Evolutionary conservation across 495 filamentous ascomycete species (phyloP).

Genomic region (Aspergillus nanangensis): DNA sequence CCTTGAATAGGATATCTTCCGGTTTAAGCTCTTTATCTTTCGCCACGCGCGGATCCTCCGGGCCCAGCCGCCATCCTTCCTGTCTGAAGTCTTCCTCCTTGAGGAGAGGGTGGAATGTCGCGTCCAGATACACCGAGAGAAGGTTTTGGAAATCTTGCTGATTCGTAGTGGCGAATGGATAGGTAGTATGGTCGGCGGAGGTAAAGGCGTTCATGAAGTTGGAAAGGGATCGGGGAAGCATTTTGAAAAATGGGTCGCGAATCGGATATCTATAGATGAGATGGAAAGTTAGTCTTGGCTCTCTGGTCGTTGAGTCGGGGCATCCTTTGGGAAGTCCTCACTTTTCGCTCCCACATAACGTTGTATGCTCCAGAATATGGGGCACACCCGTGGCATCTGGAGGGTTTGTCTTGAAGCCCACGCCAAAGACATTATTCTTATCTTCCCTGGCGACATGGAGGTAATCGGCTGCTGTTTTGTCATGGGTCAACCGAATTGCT

Average conservation of each 20-base stretch:
- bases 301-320: not conserved
- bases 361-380: constrained; percentile 96
- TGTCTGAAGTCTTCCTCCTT: constrained; percentile 90
- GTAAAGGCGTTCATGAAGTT: constrained; percentile 99
- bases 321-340: constrained; percentile 28
- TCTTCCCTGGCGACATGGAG: constrained; percentile 92
- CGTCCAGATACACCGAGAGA: constrained; percentile 94
- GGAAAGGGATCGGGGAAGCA: constrained; percentile 93
- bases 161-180: constrained; percentile 98
- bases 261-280: constrained; percentile 70
- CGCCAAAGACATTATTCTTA: constrained; percentile 98
- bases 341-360: constrained; percentile 95
- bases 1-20: constrained; percentile 80
- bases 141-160: constrained; percentile 91
- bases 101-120: constrained; percentile 82
- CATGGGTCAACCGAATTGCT: constrained; percentile 81
- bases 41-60: constrained; percentile 74
- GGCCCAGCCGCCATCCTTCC: constrained; percentile 94
- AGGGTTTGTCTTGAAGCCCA: constrained; percentile 98
- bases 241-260: constrained; percentile 98
- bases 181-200: constrained; percentile 92
- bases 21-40: constrained; percentile 38
- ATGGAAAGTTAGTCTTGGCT: constrained; percentile 12
- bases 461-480: constrained; percentile 92
- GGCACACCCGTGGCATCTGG: constrained; percentile 94